These are phyloP conservation scores for Orbilia javanica DNA, from an alignment of 2,329 filamentous ascomycete genomes.

Conservation along the genomic window DNA sequence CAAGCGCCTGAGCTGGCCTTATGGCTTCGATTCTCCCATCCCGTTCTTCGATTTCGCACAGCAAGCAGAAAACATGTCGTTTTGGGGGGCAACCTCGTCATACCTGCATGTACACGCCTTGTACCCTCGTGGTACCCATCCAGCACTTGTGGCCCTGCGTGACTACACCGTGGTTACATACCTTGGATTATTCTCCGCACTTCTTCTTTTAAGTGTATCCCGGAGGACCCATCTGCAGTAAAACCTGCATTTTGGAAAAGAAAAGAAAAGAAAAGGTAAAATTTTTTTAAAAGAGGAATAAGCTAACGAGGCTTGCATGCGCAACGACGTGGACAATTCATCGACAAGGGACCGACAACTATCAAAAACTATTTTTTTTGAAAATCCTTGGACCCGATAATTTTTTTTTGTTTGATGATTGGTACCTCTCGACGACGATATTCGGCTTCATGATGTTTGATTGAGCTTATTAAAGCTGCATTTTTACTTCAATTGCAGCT, in stretches of 20 bases:
- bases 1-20: slow-evolving; percentile 56
- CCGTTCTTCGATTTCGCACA: slow-evolving; percentile 40
- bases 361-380: slow-evolving; percentile 44
- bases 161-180: slow-evolving; percentile 46
- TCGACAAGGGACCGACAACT: slow-evolving; percentile 51
- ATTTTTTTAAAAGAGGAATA: slow-evolving; percentile 48
- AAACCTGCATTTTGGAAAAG: slow-evolving; percentile 30
- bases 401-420: slow-evolving; percentile 2
- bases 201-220: slow-evolving; percentile 26
- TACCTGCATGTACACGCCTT: slow-evolving; percentile 55
- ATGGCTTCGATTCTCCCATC: slow-evolving; percentile 42
- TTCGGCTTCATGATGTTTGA: slow-evolving; percentile 20
- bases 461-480: slow-evolving; percentile 13
- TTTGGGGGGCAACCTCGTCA: slow-evolving; percentile 55
- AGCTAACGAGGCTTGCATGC: slow-evolving; percentile 58
- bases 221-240: slow-evolving; percentile 46
- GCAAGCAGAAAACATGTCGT: slow-evolving; percentile 1
- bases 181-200: slow-evolving; percentile 50
- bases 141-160: slow-evolving; percentile 20
- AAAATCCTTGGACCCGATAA: slow-evolving; percentile 20
- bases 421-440: background rate
- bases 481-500: slow-evolving; percentile 10
- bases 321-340: slow-evolving; percentile 59
- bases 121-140: slow-evolving; percentile 52
- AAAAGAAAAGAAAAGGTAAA: slow-evolving; percentile 31